Conservation (phyloP, 1,284 basidiomycete species). For the Pyrrhoderma lamaoense region DNA sequence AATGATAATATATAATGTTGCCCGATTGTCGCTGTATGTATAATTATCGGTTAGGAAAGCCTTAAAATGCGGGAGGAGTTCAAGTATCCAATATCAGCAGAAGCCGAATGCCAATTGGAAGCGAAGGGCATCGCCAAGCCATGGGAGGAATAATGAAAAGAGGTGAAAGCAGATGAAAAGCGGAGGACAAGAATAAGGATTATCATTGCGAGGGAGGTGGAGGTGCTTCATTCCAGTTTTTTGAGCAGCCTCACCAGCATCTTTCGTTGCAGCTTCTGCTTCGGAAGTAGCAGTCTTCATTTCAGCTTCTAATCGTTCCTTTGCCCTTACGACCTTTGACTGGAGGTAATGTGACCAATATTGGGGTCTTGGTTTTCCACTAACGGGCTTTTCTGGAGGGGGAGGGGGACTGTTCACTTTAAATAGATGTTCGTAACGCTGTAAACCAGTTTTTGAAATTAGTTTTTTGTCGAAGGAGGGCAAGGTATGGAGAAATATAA, state of each 20-base stretch:
- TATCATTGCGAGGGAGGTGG: constrained; percentile 12
- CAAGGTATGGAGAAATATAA: background rate
- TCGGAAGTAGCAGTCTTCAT: constrained; percentile 34
- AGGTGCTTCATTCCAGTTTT: background rate
- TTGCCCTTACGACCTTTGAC: constrained; percentile 91
- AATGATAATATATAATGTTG: constrained; percentile 11
- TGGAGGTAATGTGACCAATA: constrained; percentile 87
- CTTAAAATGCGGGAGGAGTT: too few relatives aligned
- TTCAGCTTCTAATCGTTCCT: constrained; percentile 92
- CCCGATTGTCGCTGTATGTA: too few relatives aligned
- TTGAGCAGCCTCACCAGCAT: constrained; percentile 7
- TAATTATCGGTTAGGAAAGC: too few relatives aligned
- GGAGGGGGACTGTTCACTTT: constrained; percentile 76
- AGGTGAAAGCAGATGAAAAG: too few relatives aligned
- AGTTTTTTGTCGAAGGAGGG: too few relatives aligned
- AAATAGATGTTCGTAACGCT: constrained; percentile 94
- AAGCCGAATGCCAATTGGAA: too few relatives aligned
- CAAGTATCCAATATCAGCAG: too few relatives aligned
- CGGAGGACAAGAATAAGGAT: too few relatives aligned
- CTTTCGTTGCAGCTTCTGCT: constrained; percentile 2
- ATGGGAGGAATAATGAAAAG: too few relatives aligned
- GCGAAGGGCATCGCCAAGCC: too few relatives aligned
- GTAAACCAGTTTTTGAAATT: constrained; percentile 12
- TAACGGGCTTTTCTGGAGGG: constrained; percentile 41
- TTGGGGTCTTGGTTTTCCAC: constrained; percentile 33